Conservation (phyloP, 2,329 filamentous ascomycete genomes). For the Chalaropsis ovoidea region DNA sequence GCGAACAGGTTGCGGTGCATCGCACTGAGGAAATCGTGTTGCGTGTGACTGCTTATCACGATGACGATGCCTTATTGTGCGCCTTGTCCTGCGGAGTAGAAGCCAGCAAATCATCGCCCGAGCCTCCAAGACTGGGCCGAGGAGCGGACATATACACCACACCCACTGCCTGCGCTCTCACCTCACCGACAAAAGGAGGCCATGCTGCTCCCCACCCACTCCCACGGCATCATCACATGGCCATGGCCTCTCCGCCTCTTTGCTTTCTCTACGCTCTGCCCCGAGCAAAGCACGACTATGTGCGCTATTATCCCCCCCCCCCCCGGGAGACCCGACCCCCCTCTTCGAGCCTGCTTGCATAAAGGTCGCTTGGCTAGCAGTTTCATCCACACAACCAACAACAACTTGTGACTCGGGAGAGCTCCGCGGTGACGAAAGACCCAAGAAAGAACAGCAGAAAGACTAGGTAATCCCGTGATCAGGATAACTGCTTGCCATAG, state of each 20-base stretch:
- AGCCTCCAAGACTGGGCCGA: not conserved
- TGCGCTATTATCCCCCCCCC: not conserved
- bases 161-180: not conserved
- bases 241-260: no score
- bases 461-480: not conserved
- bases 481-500: not conserved
- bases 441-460: not conserved
- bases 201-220: not conserved
- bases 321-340: not conserved
- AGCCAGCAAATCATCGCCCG: no score
- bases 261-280: no score
- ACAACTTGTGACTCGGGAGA: not conserved
- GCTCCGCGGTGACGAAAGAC: not conserved
- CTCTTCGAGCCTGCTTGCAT: not conserved
- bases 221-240: no score
- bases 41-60: no score
- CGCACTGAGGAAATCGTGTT: no score
- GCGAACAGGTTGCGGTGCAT: no score
- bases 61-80: no score
- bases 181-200: not conserved
- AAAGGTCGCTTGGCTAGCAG: not conserved
- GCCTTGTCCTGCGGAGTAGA: no score
- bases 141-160: not conserved
- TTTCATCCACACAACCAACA: not conserved
- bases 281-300: not conserved